Evolutionary conservation across 2,329 filamentous ascomycete species (phyloP).

Genomic region (Fusarium oxysporum): DNA sequence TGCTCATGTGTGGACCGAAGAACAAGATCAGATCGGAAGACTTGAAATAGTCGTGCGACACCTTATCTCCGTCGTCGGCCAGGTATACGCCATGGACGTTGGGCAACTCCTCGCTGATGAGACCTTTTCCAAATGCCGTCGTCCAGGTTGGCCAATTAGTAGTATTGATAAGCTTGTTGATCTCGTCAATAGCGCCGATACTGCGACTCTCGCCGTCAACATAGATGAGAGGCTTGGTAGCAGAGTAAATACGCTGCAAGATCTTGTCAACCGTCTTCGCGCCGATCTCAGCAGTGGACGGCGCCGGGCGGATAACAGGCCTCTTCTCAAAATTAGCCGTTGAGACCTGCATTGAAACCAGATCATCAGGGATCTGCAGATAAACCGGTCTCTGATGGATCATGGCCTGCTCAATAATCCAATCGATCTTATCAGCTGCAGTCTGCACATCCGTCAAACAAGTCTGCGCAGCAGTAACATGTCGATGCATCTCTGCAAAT

Average conservation of each 20-base stretch:
- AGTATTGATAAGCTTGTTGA: not conserved
- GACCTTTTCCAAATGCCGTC: conserved; percentile 12
- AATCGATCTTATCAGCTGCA: conserved; percentile 6
- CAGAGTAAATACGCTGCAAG: conserved; percentile 3
- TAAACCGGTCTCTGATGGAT: conserved; percentile 10
- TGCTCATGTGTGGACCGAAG: conserved; percentile 14
- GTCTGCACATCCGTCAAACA: not conserved
- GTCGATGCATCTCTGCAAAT: conserved; percentile 13
- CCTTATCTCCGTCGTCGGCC: not conserved
- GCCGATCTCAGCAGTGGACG: not conserved
- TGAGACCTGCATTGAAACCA: conserved; percentile 2
- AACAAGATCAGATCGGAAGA: conserved; percentile 8
- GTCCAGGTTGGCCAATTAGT: conserved; percentile 17
- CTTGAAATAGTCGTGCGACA: not conserved
- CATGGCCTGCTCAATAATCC: conserved; percentile 14
- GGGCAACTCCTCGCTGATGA: conserved; percentile 1
- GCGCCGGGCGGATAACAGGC: not conserved
- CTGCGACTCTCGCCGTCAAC: conserved; percentile 16
- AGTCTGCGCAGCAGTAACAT: conserved; percentile 18
- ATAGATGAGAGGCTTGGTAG: conserved; percentile 5
- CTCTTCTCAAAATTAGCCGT: not conserved
- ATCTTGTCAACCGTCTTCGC: not conserved
- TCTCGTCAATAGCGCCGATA: not conserved
- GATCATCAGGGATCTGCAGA: conserved; percentile 15
- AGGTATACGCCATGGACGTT: conserved; percentile 18